Percentiles rank a stretch among this genome's conserved stretches.
Conservation (phyloP, 768 basidiomycete species). For the Tephrocybe sp. region DNA sequence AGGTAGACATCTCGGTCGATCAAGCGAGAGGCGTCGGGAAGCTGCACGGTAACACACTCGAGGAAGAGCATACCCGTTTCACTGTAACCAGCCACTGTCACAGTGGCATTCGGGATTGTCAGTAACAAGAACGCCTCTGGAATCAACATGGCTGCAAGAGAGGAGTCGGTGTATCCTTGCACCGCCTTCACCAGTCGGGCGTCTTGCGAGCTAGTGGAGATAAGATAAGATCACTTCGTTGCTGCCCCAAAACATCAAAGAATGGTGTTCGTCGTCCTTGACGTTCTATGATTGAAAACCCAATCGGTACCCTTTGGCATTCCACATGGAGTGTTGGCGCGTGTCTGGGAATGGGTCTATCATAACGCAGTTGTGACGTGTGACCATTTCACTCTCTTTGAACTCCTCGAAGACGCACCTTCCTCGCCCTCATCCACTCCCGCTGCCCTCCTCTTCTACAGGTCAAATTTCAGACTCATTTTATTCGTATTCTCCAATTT, state of each 20-base stretch:
- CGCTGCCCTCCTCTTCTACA: too few species aligned
- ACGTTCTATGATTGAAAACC: too few species aligned
- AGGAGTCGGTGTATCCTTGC: background rate
- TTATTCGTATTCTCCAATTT: conserved; percentile 7
- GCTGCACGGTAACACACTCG: conserved; percentile 58
- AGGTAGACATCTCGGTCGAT: conserved; percentile 61
- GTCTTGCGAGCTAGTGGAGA: background rate
- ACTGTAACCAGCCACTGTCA: conserved; percentile 29
- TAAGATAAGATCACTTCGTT: conserved; percentile 11
- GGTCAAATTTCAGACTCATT: background rate
- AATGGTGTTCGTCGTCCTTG: too few species aligned
- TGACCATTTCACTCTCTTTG: too few species aligned
- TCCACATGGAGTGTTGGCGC: too few species aligned
- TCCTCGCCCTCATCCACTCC: too few species aligned
- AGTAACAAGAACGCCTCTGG: conserved; percentile 55
- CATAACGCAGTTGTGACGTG: too few species aligned
- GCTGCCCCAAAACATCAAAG: too few species aligned
- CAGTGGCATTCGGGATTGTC: conserved; percentile 44
- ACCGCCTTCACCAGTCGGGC: background rate
- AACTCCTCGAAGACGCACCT: too few species aligned
- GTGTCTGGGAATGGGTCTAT: too few species aligned
- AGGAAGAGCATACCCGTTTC: conserved; percentile 48
- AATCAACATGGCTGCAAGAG: conserved; percentile 10
- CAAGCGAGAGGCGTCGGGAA: conserved; percentile 26
- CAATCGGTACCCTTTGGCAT: too few species aligned